Evolutionary conservation across 2,329 filamentous ascomycete genomes (phyloP).

Genomic region (Botrytis porri): DNA sequence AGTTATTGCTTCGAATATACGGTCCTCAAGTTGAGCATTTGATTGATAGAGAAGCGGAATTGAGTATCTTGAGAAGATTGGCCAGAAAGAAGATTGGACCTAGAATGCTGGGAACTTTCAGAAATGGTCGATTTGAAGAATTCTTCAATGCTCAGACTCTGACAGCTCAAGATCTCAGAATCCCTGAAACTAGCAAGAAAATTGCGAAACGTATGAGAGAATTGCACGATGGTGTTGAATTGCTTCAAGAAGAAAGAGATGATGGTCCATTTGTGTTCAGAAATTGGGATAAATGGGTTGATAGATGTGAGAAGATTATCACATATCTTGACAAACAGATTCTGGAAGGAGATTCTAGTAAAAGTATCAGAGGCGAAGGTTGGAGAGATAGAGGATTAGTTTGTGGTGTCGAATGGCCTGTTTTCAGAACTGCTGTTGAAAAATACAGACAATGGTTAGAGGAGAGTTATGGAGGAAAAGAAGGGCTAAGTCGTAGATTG

Average conservation of each 20-base stretch:
- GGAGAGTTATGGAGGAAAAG: conserved; percentile 63
- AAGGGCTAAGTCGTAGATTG: conserved; percentile 68
- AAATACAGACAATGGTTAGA: conserved; percentile 76
- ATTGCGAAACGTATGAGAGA: conserved; percentile 98
- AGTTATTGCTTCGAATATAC: conserved; percentile 86
- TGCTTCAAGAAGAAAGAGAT: conserved; percentile 73
- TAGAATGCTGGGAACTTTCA: conserved; percentile 84
- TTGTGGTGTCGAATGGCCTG: conserved; percentile 78
- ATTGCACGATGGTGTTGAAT: conserved; percentile 87
- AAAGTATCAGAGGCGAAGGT: conserved; percentile 41
- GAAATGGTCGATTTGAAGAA: conserved; percentile 93
- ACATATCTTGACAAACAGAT: conserved; percentile 58
- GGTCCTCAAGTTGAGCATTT: conserved; percentile 93
- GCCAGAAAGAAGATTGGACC: conserved; percentile 92
- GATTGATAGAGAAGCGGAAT: conserved; percentile 88
- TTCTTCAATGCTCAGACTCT: conserved; percentile 84
- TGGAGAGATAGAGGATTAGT: conserved; percentile 74
- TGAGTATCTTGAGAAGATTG: conserved; percentile 80
- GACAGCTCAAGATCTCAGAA: conserved; percentile 71
- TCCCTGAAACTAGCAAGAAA: conserved; percentile 79
- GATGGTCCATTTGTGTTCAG: conserved; percentile 80
- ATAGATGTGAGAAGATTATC: conserved; percentile 53
- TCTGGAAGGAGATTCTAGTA: conserved; percentile 26
- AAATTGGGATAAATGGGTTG: conserved; percentile 78
- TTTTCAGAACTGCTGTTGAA: conserved; percentile 71